Evolutionary conservation across 192 early-diverging fungal genomes (phyloP).

Genomic region (Rhizophagus clarus): DNA sequence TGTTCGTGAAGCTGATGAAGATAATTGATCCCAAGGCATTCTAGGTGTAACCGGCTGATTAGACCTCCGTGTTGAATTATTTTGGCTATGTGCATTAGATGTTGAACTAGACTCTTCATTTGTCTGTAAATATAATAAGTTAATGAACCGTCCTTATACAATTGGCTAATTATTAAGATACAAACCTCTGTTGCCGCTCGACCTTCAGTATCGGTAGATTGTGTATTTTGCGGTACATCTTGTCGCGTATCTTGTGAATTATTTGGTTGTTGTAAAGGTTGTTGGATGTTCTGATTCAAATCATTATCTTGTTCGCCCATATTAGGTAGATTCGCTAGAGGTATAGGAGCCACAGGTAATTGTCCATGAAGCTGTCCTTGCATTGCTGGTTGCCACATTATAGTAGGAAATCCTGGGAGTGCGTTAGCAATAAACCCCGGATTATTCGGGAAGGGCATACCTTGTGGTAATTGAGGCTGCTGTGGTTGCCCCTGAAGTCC

Average conservation of each 20-base stretch:
- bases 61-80: not conserved
- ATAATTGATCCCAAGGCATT: slow-evolving; percentile 5
- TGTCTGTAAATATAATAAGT: not conserved
- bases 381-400: slow-evolving; percentile 23
- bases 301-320: not conserved
- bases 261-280: not conserved
- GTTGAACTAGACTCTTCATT: not conserved
- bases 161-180: not conserved
- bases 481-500: slow-evolving; percentile 23
- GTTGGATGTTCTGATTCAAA: not conserved
- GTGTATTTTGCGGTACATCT: not conserved
- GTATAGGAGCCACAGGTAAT: not conserved
- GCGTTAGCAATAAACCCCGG: slow-evolving; percentile 8
- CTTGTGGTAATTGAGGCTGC: slow-evolving; percentile 5
- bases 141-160: not conserved
- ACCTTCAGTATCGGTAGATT: not conserved
- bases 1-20: slow-evolving; percentile 24
- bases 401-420: slow-evolving; percentile 6
- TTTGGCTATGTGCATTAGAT: slow-evolving; percentile 4
- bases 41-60: not conserved
- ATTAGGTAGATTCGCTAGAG: slow-evolving; percentile 10
- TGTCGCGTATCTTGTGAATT: slow-evolving; percentile 4
- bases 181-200: not conserved
- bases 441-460: slow-evolving; percentile 14
- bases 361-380: slow-evolving; percentile 3